Evolutionary conservation across 768 basidiomycete genomes (phyloP).

Genomic region (Multifurca ochricompacta): DNA sequence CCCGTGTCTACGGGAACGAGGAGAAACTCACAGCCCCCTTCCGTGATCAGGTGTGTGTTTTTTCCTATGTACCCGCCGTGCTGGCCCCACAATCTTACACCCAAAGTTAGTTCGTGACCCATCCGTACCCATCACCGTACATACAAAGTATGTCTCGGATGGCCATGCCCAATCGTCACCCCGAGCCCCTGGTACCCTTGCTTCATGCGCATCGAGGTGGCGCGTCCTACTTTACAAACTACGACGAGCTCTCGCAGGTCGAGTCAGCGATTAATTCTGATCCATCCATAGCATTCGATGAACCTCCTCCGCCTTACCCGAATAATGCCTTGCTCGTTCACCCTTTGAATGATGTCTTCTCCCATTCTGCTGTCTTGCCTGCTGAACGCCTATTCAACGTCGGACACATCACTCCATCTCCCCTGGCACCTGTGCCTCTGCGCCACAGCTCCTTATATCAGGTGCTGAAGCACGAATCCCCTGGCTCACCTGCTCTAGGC

Average conservation of each 20-base stretch:
- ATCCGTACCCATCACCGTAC: not conserved
- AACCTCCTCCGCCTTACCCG: slow-evolving; percentile 15
- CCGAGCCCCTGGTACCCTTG: not conserved
- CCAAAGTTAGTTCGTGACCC: not conserved
- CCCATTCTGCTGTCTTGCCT: not conserved
- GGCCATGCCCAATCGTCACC: not conserved
- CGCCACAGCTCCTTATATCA: slow-evolving; percentile 17
- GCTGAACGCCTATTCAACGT: not conserved
- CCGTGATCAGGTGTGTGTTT: not conserved
- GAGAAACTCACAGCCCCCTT: not conserved
- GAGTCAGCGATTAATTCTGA: not conserved
- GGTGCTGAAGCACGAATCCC: slow-evolving; percentile 12
- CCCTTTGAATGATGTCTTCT: not conserved
- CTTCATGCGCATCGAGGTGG: not conserved
- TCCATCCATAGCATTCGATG: not conserved
- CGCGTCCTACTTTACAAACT: not conserved
- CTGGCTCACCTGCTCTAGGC: not conserved
- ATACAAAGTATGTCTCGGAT: slow-evolving; percentile 4
- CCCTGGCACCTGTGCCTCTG: slow-evolving; percentile 13
- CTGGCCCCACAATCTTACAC: not conserved
- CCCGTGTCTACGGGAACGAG: not conserved
- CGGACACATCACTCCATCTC: not conserved
- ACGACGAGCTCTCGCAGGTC: not conserved
- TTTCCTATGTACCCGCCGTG: not conserved
- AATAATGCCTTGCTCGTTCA: not conserved